These are phyloP conservation scores for Ophiobolus disseminans DNA, from an alignment of 2,329 filamentous ascomycete species.

Conservation along the genomic window DNA sequence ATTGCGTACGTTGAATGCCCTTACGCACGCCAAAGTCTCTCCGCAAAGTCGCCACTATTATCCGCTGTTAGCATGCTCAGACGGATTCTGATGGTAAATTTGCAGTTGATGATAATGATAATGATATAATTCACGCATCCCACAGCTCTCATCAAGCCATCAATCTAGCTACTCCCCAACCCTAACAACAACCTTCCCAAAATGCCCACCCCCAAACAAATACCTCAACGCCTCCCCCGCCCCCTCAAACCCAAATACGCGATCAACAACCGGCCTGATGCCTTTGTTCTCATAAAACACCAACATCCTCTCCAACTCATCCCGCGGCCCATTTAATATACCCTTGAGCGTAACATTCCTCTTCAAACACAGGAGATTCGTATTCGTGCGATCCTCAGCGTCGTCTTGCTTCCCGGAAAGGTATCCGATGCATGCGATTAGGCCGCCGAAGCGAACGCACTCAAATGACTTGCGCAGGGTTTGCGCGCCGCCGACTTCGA, in stretches of 20 bases:
- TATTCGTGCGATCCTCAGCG: constrained; percentile 62
- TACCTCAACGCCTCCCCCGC: constrained; percentile 38
- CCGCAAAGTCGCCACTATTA: too few species aligned
- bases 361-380: constrained; percentile 63
- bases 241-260: constrained; percentile 48
- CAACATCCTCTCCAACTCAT: constrained; percentile 57
- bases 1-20: too few species aligned
- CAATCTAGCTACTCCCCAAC: constrained; percentile 29
- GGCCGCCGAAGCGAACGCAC: constrained; percentile 51
- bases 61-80: too few species aligned
- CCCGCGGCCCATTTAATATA: constrained; percentile 68
- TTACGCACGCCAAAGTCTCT: too few species aligned
- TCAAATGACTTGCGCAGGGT: constrained; percentile 57
- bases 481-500: constrained; percentile 60
- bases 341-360: constrained; percentile 63
- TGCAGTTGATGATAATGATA: background rate
- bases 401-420: constrained; percentile 63
- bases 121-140: too few species aligned
- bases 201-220: constrained; percentile 46
- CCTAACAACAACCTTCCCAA: constrained; percentile 49
- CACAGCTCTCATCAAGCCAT: too few species aligned
- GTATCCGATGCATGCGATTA: constrained; percentile 53
- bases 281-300: constrained; percentile 51
- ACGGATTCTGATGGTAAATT: background rate
- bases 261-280: constrained; percentile 52